phyloP scores from a whole-genome alignment of 345 rosid genomes.

The Carallia brachiata region DNA sequence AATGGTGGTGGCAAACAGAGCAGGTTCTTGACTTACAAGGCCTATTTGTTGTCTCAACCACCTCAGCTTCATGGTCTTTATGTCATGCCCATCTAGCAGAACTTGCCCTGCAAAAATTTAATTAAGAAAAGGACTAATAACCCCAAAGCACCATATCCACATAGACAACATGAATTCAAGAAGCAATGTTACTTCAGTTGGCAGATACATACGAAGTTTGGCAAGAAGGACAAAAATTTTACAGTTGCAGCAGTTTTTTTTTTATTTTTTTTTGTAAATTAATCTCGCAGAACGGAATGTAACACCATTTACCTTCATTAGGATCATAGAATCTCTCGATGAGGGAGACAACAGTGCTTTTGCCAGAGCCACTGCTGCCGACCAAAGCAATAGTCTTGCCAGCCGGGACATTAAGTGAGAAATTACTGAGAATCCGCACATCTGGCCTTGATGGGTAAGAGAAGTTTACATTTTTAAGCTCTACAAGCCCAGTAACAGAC shows the following conservation, averaged over 20 bases:
- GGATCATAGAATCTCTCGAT: conserved; percentile 97
- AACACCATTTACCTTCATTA: conserved; percentile 51
- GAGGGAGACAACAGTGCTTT: conserved; percentile 93
- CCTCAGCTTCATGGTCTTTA: conserved; percentile 74
- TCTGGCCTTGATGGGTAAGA: conserved; percentile 91
- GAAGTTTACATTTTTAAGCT: conserved; percentile 77
- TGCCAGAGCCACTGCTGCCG: conserved; percentile 98
- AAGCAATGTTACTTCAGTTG: conserved; percentile 18
- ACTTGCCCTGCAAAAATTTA: conserved; percentile 65
- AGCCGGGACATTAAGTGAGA: conserved; percentile 80
- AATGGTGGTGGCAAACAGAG: conserved; percentile 87
- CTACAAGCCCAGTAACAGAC: conserved; percentile 70
- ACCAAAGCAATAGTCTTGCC: conserved; percentile 96
- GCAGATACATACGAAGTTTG: conserved; percentile 11
- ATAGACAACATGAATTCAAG: conserved; percentile 9
- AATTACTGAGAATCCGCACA: conserved; percentile 65
- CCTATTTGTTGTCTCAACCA: conserved; percentile 98
- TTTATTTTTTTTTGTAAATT: neutral
- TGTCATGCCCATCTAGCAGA: conserved; percentile 77
- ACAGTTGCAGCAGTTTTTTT: neutral
- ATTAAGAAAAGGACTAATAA: neutral
- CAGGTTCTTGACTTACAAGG: conserved; percentile 97
- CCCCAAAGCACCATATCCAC: conserved; percentile 1
- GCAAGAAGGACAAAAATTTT: conserved; percentile 2
- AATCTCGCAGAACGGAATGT: neutral